Evolutionary conservation across 2,329 filamentous ascomycete species (phyloP), one percentile per base, ranked within the genome.

Genomic region (Aspergillus fumigatiaffinis): DNA sequence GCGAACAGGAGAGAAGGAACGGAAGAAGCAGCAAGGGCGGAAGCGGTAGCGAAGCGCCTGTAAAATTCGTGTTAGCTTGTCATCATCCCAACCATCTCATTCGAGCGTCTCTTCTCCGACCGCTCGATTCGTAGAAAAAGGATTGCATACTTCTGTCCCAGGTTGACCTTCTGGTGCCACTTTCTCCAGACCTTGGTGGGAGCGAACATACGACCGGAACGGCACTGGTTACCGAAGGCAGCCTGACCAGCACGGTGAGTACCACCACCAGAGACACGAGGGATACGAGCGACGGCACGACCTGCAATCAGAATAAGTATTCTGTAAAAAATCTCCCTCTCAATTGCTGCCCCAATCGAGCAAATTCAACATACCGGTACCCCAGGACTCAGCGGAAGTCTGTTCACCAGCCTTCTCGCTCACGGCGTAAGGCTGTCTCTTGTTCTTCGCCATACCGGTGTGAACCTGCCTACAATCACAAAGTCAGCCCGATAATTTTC

Each of bases 331-430:
- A 47, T 53, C 38, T 41, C 46, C 28, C 50, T 56, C 25, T 28
- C 20, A 21, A 50, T 50, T 52, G 53, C 56, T 42, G n/a, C n/a
- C 57, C 41, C 51, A 57, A 55, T 48, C 52, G 29, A 51, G 29
- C 47, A 51, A 35, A 54, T 32, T 54, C 55, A 50, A 59, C 89
- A 82, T 80, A 95, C 91, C 93, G 84, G 93, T 97, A 88, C 93
- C 93, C 94, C 94, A 99, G 71, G 95, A 99, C 87, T 99, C 94
- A 78, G 94, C 94, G 82, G 91, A 96, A 79, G 94, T 99, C 86
- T 99, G 94, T 85, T 99, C 94, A 85, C 94, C 94, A 78, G 94
- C 94, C 90, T 99, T 99, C 90, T 97, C 93, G 89, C 92, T 96
- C 86, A 99, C 94, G 76, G 94, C 87, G 82, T 99, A 99, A 72